Percentiles rank a stretch among this genome's conserved stretches.
These are phyloP conservation scores for Carnegiea gigantea DNA, from an alignment of 179 eudicot genomes.

Conservation along the genomic window DNA sequence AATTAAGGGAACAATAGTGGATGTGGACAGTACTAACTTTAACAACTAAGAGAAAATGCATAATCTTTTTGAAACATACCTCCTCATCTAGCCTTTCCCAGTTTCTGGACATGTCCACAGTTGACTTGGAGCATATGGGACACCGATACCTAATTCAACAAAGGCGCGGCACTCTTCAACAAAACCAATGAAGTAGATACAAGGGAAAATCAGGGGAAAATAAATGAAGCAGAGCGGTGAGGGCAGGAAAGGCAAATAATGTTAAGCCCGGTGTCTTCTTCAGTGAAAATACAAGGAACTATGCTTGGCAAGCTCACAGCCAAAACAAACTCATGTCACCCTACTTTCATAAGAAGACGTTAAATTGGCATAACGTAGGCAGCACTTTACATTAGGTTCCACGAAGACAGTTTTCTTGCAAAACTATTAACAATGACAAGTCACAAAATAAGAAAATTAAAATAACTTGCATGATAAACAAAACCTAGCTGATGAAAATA, in stretches of 20 bases:
- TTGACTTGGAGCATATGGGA: constrained; percentile 81
- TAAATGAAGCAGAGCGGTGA: background rate
- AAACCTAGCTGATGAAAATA: background rate
- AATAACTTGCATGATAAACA: background rate
- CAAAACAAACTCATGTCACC: background rate
- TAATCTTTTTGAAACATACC: constrained; percentile 34
- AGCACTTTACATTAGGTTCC: background rate
- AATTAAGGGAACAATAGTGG: background rate
- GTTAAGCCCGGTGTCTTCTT: background rate
- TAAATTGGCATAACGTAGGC: background rate
- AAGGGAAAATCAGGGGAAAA: background rate
- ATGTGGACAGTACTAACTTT: background rate
- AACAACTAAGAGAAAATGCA: background rate
- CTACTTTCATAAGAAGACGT: background rate
- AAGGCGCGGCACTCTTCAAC: constrained; percentile 2
- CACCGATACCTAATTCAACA: constrained; percentile 69
- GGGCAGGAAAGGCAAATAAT: background rate
- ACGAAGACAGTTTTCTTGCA: background rate
- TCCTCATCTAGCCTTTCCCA: constrained; percentile 75
- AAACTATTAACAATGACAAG: background rate
- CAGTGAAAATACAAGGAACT: background rate
- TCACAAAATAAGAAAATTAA: background rate
- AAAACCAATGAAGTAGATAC: background rate
- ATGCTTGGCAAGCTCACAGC: background rate
- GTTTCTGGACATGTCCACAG: constrained; percentile 47